These are phyloP conservation scores for Pholiota adiposa DNA, from an alignment of 1,284 basidiomycete species.

Conservation along the genomic window DNA sequence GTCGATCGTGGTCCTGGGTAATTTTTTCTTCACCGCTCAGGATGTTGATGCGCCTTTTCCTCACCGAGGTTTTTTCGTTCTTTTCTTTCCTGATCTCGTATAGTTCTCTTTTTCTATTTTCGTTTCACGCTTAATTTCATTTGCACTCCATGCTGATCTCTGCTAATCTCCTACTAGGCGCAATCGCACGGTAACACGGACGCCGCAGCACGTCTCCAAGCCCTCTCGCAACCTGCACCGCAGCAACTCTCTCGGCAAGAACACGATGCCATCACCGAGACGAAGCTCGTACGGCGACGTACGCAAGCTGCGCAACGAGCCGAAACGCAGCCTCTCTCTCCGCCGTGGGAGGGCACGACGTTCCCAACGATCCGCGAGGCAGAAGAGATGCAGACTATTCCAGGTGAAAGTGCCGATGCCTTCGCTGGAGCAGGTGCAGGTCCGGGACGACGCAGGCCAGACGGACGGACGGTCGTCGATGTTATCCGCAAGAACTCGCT, in stretches of 20 bases:
- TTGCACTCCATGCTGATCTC: too few species aligned
- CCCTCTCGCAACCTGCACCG: conserved; percentile 62
- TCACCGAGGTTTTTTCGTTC: too few species aligned
- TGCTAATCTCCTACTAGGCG: conserved; percentile 63
- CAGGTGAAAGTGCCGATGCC: too few species aligned
- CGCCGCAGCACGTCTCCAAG: conserved; percentile 76
- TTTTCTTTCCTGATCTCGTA: not conserved
- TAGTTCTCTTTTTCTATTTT: too few species aligned
- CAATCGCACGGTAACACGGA: conserved; percentile 82
- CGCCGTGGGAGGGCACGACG: conserved; percentile 27
- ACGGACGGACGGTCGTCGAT: conserved; percentile 38
- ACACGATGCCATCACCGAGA: conserved; percentile 80
- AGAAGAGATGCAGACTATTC: not conserved
- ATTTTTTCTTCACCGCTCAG: too few species aligned
- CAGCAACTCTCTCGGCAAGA: conserved; percentile 75
- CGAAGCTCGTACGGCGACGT: conserved; percentile 80
- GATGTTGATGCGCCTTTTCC: too few species aligned
- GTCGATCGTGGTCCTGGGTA: too few species aligned
- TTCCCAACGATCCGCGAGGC: conserved; percentile 22
- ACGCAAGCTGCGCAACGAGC: conserved; percentile 81
- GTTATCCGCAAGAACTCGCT: conserved; percentile 44
- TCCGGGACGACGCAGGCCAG: conserved; percentile 6
- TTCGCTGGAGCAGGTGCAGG: not conserved
- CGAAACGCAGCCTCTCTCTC: conserved; percentile 43
- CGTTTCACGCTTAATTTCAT: not conserved